Evolutionary conservation across 2,329 filamentous ascomycete species (phyloP).

Genomic region (Penicillium sp.): DNA sequence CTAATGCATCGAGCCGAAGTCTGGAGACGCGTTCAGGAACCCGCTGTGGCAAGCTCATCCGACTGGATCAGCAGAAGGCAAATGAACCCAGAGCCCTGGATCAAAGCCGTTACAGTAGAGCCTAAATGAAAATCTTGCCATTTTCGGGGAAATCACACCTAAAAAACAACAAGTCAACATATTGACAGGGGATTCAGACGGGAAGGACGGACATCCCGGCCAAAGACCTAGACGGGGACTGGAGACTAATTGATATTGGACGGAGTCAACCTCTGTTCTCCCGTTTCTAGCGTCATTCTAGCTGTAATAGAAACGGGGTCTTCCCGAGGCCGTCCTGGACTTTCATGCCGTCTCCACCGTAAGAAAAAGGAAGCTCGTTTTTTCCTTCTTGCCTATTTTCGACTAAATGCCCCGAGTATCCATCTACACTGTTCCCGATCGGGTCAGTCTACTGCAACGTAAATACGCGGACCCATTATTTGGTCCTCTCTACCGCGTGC

Average conservation of each 20-base stretch:
- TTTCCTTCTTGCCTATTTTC: constrained; percentile 3
- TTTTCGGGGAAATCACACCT: background rate
- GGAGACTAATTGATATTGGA: background rate
- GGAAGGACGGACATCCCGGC: background rate
- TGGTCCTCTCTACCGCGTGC: constrained; percentile 13
- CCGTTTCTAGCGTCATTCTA: constrained; percentile 30
- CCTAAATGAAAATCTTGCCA: background rate
- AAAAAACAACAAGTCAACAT: background rate
- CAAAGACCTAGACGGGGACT: background rate
- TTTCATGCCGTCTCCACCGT: constrained; percentile 13
- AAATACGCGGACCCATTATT: constrained; percentile 13
- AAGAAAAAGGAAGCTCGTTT: constrained; percentile 23
- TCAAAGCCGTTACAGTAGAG: constrained; percentile 9
- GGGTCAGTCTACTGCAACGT: constrained; percentile 8
- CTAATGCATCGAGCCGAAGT: constrained; percentile 31
- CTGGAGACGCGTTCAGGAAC: constrained; percentile 22
- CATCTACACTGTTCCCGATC: background rate
- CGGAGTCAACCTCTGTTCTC: constrained; percentile 8
- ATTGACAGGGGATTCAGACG: background rate
- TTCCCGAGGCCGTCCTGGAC: constrained; percentile 16
- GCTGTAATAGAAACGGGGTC: constrained; percentile 23
- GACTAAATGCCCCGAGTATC: constrained; percentile 1
- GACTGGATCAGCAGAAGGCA: constrained; percentile 7
- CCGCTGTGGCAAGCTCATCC: constrained; percentile 16
- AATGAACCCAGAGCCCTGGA: constrained; percentile 10